Evolutionary conservation across 208 protist genomes (phyloP).

Genomic region (Plasmodiophora brassicae): DNA sequence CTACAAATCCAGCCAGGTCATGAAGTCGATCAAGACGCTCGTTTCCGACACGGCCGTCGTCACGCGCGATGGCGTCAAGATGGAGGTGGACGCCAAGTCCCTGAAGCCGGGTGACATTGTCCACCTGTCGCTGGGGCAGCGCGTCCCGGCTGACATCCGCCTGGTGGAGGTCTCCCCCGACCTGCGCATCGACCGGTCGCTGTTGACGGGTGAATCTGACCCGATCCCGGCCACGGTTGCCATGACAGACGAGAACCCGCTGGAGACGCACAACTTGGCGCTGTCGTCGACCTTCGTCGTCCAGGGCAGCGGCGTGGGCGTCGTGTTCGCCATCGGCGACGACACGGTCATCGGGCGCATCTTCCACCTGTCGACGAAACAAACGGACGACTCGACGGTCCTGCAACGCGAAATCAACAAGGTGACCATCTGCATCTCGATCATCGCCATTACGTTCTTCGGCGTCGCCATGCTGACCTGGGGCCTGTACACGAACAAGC

Average conservation of each 20-base stretch:
- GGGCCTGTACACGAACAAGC: not conserved
- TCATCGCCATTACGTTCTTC: not conserved
- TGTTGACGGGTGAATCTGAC: not conserved
- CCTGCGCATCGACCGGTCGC: conserved; percentile 5
- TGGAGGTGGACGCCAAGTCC: not conserved
- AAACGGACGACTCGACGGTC: not conserved
- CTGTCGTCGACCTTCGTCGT: conserved; percentile 11
- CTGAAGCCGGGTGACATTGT: not conserved
- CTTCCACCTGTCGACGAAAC: conserved; percentile 44
- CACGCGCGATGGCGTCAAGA: not conserved
- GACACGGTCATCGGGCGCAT: conserved; percentile 72
- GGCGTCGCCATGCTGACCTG: not conserved
- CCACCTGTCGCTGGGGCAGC: conserved; percentile 12
- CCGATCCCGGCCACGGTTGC: not conserved
- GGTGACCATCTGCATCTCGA: not conserved
- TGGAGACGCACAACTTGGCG: conserved; percentile 37
- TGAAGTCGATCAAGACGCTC: not conserved
- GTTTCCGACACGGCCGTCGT: not conserved
- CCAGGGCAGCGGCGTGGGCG: conserved; percentile 46
- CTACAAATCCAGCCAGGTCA: not conserved
- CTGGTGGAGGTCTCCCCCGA: not conserved
- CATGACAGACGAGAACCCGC: not conserved
- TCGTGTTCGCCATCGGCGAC: conserved; percentile 70
- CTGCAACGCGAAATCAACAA: not conserved
- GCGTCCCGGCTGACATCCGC: conserved; percentile 1